phyloP scores from a whole-genome alignment of 2,329 filamentous ascomycete genomes.

The Annulohypoxylon truncatum region DNA sequence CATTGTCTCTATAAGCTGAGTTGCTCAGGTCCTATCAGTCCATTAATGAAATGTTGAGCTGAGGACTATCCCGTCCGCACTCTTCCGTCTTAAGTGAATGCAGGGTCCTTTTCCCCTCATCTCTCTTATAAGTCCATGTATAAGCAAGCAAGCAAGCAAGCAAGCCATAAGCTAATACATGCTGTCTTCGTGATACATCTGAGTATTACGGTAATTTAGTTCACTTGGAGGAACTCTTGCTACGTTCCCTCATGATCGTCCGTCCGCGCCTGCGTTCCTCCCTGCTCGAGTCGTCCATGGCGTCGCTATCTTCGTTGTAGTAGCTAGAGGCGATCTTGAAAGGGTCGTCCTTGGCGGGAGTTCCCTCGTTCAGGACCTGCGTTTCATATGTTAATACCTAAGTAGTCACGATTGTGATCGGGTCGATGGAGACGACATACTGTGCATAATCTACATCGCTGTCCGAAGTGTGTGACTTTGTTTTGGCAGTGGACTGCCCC shows the following conservation, averaged over 20 bases:
- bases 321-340: constrained; percentile 25
- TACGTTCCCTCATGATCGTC: constrained; percentile 4
- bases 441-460: constrained; percentile 45
- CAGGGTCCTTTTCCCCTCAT: background rate
- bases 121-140: background rate
- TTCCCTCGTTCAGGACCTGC: constrained; percentile 47
- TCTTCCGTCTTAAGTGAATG: background rate
- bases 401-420: background rate
- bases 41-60: background rate
- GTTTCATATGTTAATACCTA: background rate
- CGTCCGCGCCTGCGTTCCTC: constrained; percentile 11
- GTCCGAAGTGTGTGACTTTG: constrained; percentile 47
- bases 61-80: background rate
- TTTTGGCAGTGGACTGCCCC: constrained; percentile 47
- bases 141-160: too few species aligned
- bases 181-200: background rate
- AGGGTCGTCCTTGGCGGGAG: constrained; percentile 35
- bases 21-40: background rate
- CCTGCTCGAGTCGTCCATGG: constrained; percentile 19
- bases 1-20: background rate
- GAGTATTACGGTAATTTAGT: background rate
- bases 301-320: constrained; percentile 25
- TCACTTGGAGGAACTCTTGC: constrained; percentile 33
- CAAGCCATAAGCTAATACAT: background rate
- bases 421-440: constrained; percentile 33